Percentiles rank a stretch among this genome's conserved stretches.
phyloP scores from a whole-genome alignment of 2,329 filamentous ascomycete species.

The Colletotrichum zoysiae region DNA sequence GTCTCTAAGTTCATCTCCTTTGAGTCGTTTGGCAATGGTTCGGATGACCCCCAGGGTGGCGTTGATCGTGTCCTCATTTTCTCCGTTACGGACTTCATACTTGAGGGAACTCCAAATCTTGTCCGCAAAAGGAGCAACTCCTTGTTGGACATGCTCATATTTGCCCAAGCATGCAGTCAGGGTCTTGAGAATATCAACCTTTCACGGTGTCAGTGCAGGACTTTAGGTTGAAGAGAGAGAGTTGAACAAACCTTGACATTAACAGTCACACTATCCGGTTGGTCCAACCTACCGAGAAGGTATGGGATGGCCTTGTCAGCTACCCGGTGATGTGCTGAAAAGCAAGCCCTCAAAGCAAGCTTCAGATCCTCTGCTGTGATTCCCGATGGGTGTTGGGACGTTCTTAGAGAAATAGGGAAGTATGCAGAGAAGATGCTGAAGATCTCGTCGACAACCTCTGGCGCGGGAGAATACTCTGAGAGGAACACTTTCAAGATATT shows the following conservation, averaged over 20 bases:
- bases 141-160: conserved; percentile 61
- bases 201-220: conserved; percentile 3
- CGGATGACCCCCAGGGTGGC: conserved; percentile 67
- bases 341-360: conserved; percentile 64
- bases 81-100: conserved; percentile 72
- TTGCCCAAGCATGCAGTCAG: conserved; percentile 65
- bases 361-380: conserved; percentile 71
- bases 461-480: conserved; percentile 58
- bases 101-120: conserved; percentile 72
- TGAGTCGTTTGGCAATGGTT: conserved; percentile 60
- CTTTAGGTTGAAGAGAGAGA: background rate
- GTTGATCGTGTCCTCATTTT: conserved; percentile 68
- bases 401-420: conserved; percentile 70
- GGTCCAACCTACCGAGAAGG: conserved; percentile 68
- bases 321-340: conserved; percentile 62
- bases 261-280: conserved; percentile 69
- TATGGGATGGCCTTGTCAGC: conserved; percentile 64
- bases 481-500: conserved; percentile 61
- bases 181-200: conserved; percentile 69
- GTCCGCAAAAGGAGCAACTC: conserved; percentile 61
- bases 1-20: conserved; percentile 57
- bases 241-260: conserved; percentile 63
- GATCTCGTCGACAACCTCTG: conserved; percentile 61
- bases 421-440: conserved; percentile 71
- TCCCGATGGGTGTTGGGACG: conserved; percentile 61